Conservation (phyloP, 768 basidiomycete species). For the Leucosporidium creatinivorum region DNA sequence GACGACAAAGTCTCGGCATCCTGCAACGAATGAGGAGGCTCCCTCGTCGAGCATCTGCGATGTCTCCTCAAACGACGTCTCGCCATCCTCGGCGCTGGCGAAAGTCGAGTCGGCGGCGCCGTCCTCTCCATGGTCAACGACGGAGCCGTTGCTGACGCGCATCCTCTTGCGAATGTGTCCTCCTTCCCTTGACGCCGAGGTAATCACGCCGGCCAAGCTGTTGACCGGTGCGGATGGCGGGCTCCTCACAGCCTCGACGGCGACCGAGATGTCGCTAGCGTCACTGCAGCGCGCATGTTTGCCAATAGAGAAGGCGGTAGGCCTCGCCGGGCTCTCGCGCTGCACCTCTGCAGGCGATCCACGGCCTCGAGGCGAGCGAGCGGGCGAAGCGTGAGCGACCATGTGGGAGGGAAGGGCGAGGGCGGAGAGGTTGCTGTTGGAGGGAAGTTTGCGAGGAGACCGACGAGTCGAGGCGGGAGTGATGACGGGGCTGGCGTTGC, state of each 20-base stretch:
- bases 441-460: not conserved
- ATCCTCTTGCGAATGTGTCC: conserved; percentile 14
- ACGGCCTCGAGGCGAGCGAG: not conserved
- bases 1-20: conserved; percentile 12
- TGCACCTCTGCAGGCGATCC: too few species aligned
- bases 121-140: not conserved
- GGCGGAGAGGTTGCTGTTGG: too few species aligned
- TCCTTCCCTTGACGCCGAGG: conserved; percentile 3
- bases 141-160: not conserved
- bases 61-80: not conserved
- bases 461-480: not conserved
- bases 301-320: not conserved
- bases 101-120: too few species aligned
- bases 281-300: conserved; percentile 14
- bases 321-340: not conserved
- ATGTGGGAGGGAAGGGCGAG: conserved; percentile 10
- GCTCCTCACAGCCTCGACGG: conserved; percentile 4
- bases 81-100: too few species aligned
- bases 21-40: conserved; percentile 2
- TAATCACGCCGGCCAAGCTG: not conserved
- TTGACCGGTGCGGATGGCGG: not conserved
- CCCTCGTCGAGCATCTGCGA: conserved; percentile 6
- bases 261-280: conserved; percentile 8
- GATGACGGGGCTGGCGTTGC: not conserved
- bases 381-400: not conserved